These are phyloP conservation scores for Pseudocercospora vitis DNA, from an alignment of 2,329 filamentous ascomycete genomes.

Conservation along the genomic window DNA sequence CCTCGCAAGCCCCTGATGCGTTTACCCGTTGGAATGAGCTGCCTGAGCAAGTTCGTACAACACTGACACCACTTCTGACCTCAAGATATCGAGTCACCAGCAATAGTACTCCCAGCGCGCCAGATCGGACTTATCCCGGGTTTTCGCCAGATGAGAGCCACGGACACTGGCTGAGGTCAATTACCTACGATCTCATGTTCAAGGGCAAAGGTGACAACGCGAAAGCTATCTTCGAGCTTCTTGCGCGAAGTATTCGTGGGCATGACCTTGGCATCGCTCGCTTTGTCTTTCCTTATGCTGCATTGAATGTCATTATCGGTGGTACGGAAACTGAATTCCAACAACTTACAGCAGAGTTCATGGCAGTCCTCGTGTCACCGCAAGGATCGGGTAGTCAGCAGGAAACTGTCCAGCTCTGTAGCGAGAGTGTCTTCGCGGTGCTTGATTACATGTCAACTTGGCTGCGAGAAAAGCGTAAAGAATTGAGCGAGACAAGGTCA, in stretches of 20 bases:
- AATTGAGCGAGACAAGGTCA: slow-evolving; percentile 42
- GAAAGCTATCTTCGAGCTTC: slow-evolving; percentile 73
- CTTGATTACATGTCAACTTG: slow-evolving; percentile 90
- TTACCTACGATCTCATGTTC: slow-evolving; percentile 79
- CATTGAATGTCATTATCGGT: slow-evolving; percentile 78
- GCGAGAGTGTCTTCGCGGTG: slow-evolving; percentile 87
- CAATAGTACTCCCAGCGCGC: slow-evolving; percentile 30
- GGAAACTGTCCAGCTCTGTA: slow-evolving; percentile 80
- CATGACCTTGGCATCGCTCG: slow-evolving; percentile 83
- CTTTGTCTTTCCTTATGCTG: slow-evolving; percentile 85
- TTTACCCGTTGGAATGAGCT: slow-evolving; percentile 76
- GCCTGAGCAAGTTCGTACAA: slow-evolving; percentile 74
- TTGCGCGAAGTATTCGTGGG: slow-evolving; percentile 78
- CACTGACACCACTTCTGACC: slow-evolving; percentile 81
- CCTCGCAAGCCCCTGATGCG: slow-evolving; percentile 58
- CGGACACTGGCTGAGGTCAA: slow-evolving; percentile 74
- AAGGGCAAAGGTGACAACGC: slow-evolving; percentile 74
- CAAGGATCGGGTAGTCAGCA: slow-evolving; percentile 57
- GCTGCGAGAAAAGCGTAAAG: slow-evolving; percentile 73
- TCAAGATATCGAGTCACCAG: slow-evolving; percentile 75
- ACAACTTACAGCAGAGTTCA: slow-evolving; percentile 70
- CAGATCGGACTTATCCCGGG: slow-evolving; percentile 65
- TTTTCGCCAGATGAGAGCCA: slow-evolving; percentile 70
- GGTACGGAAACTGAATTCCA: slow-evolving; percentile 64
- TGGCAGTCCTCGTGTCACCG: slow-evolving; percentile 68